These are phyloP conservation scores for Penicillium argentinense DNA, from an alignment of 495 filamentous ascomycete genomes.

Conservation along the genomic window DNA sequence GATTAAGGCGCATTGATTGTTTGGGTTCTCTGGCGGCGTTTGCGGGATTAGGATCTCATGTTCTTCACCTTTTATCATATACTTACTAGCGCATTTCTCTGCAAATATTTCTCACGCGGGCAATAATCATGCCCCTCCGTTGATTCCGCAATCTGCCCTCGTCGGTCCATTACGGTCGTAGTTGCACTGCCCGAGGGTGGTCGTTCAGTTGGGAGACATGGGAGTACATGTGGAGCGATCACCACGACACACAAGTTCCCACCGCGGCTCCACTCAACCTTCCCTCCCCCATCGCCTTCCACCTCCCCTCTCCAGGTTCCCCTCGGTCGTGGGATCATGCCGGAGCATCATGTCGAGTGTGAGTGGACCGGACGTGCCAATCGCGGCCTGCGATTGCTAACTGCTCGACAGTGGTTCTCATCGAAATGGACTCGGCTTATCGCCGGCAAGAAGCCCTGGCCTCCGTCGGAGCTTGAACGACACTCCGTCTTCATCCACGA, in stretches of 20 bases:
- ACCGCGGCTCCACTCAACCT: slow-evolving; percentile 26
- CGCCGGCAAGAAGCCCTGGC: slow-evolving; percentile 68
- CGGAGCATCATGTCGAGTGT: slow-evolving; percentile 43
- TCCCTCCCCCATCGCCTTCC: slow-evolving; percentile 19
- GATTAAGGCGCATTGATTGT: slow-evolving; percentile 23
- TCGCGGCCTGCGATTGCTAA: slow-evolving; percentile 12
- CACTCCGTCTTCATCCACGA: slow-evolving; percentile 86
- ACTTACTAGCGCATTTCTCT: slow-evolving; percentile 33
- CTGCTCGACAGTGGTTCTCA: slow-evolving; percentile 60
- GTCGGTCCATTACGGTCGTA: no score
- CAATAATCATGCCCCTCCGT: no score
- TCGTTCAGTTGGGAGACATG: no score
- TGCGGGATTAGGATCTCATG: slow-evolving; percentile 25
- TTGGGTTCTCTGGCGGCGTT: slow-evolving; percentile 25
- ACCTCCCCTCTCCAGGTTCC: slow-evolving; percentile 4
- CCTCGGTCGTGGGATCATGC: slow-evolving; percentile 29
- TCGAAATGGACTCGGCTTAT: slow-evolving; percentile 64
- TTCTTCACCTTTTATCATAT: background rate
- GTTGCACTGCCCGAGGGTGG: no score
- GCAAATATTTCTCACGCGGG: slow-evolving; percentile 31
- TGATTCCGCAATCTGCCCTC: no score
- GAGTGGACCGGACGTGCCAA: no score
- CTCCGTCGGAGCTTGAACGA: slow-evolving; percentile 79
- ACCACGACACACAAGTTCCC: slow-evolving; percentile 17
- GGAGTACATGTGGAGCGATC: slow-evolving; percentile 17